Conservation (phyloP, 805 yeast genomes). For the Zygosaccharomyces kombuchaensis region DNA sequence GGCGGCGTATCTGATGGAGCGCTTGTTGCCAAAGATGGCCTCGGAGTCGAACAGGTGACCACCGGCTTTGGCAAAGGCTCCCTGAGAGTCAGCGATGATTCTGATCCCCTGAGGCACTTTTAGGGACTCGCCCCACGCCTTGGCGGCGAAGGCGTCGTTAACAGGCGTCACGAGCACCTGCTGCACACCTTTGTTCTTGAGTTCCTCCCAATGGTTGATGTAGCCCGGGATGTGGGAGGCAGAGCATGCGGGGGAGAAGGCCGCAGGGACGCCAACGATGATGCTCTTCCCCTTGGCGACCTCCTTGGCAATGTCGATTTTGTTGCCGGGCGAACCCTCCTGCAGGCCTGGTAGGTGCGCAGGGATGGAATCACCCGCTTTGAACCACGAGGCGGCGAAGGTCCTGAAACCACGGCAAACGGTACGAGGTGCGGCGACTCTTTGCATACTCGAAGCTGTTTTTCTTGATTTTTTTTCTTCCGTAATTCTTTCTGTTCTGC, state of each 20-base stretch:
- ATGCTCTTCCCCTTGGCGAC: slow-evolving; percentile 47
- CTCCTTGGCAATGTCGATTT: slow-evolving; percentile 49
- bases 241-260: slow-evolving; percentile 78
- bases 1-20: slow-evolving; percentile 73
- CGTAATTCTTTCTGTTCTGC: too few species aligned
- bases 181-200: slow-evolving; percentile 64
- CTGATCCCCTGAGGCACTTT: slow-evolving; percentile 38
- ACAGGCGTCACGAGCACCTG: slow-evolving; percentile 65
- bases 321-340: slow-evolving; percentile 63
- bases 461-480: not conserved
- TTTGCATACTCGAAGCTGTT: not conserved
- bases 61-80: slow-evolving; percentile 60
- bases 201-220: slow-evolving; percentile 45
- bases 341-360: slow-evolving; percentile 43
- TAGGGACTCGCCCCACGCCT: slow-evolving; percentile 66
- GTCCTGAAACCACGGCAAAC: slow-evolving; percentile 26
- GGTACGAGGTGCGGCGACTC: not conserved
- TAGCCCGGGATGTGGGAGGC: slow-evolving; percentile 69
- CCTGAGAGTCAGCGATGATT: slow-evolving; percentile 77
- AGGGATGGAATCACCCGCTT: slow-evolving; percentile 64
- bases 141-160: slow-evolving; percentile 81
- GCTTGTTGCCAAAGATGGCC: slow-evolving; percentile 66
- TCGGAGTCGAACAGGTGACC: slow-evolving; percentile 73
- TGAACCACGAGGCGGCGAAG: slow-evolving; percentile 32
- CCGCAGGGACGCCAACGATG: slow-evolving; percentile 70